Base-by-base conservation (phyloP, 2,329 filamentous ascomycete genomes). In the Pseudocercospora vitis region DNA sequence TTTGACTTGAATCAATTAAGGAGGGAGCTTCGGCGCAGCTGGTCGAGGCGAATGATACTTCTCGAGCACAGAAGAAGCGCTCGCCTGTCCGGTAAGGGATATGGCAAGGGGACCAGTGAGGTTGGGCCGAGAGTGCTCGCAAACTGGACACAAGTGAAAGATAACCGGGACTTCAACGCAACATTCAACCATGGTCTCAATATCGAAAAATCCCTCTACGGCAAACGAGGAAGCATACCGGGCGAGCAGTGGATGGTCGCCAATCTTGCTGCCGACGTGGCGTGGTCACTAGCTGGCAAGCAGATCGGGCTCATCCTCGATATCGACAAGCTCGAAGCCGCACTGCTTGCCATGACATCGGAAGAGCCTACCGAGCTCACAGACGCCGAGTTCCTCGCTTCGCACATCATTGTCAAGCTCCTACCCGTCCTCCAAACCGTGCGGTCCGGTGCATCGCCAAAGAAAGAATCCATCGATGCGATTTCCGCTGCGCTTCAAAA, bases 1-100 rank as follows among this genome's bases (percentile, higher is more conserved):
- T 65, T 71, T 33, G 70, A 72, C 21, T 54, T 72, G 16, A 66
- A 71, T 19, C 60, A 63, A n/a, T 55, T 71, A 11, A 58, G 69
- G 12, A 47, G 61, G 14, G 59, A 58, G 7, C 62, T 72, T 8
- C 60, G 64, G 6, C 50, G 48, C 26, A 70, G 68, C 53, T 50
- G 68, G 21, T 60, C 65, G 9, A 55, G 68, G 21, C 60, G 70
- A 11, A 62, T 69, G 45, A 60, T 63, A 9, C 50, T 66, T 16
- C 64, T 72, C 6, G 69, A 72, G 49, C 64, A 64, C 16, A 59
- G 68, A 9, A 64, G 68, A 2, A 60, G 63, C n/a, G 63, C 62
- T 21, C 64, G 70, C 12, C 48, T 71, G 4, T 67, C 63, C 5
- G 56, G 60, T 2, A 63, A 60, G 39, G 55, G 45, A 1, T 47